A percentile compares a stretch with the other conserved stretches of the same genome.
These are phyloP conservation scores for Santalum album DNA, from an alignment of 164 flowering plant genomes.

Conservation along the genomic window DNA sequence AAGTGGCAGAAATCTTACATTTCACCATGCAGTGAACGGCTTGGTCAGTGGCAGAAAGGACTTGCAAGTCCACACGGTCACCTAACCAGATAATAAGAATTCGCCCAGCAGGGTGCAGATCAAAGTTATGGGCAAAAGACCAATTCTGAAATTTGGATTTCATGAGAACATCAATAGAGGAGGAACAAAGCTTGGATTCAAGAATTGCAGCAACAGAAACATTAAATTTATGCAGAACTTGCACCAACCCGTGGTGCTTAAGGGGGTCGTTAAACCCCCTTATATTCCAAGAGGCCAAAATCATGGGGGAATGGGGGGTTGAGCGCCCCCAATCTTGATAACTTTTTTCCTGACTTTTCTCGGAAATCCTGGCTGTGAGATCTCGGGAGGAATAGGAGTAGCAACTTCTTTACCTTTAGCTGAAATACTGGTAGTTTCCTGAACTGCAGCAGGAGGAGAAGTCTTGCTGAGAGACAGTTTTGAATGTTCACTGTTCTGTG, in stretches of 20 bases:
- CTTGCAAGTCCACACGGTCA: neutral
- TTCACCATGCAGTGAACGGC: too few species aligned
- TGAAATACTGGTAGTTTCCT: too few species aligned
- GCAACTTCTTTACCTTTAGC: too few species aligned
- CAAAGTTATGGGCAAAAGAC: neutral
- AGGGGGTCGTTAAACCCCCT: neutral
- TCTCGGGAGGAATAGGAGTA: too few species aligned
- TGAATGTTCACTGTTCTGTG: too few species aligned
- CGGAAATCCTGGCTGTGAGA: too few species aligned
- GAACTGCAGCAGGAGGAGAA: too few species aligned
- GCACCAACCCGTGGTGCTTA: neutral
- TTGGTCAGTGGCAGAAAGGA: too few species aligned
- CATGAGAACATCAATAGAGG: neutral
- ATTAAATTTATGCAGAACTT: neutral
- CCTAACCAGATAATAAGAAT: neutral
- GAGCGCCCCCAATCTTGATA: too few species aligned
- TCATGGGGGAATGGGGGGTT: neutral
- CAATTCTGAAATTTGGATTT: neutral
- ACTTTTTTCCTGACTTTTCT: too few species aligned
- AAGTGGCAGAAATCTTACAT: too few species aligned
- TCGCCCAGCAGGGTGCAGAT: neutral
- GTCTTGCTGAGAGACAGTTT: too few species aligned
- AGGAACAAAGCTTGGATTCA: neutral
- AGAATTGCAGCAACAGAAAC: neutral
- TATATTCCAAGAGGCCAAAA: neutral